phyloP scores from a whole-genome alignment of 2,329 filamentous ascomycete genomes.

The Didymella sp. region DNA sequence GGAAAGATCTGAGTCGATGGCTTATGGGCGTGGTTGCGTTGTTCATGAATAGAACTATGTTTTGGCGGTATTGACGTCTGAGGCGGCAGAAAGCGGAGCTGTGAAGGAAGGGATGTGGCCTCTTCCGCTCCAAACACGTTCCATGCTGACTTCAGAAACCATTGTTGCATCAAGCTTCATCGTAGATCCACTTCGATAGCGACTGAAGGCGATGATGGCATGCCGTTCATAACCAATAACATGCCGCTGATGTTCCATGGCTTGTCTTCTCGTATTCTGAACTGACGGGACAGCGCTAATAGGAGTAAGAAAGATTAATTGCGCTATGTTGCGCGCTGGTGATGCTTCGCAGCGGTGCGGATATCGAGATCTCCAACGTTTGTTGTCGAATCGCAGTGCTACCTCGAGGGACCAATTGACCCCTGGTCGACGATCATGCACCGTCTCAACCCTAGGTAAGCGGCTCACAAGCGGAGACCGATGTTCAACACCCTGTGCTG shows the following conservation, averaged over 20 bases:
- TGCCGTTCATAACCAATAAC: not conserved
- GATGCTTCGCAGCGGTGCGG: not conserved
- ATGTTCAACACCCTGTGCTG: not conserved
- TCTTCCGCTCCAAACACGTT: slow-evolving; percentile 7
- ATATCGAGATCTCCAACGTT: not conserved
- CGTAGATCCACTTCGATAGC: not conserved
- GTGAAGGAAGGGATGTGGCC: slow-evolving; percentile 7
- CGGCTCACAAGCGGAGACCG: not conserved
- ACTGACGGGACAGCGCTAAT: not conserved
- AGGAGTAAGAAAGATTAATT: not conserved
- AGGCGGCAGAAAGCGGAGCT: slow-evolving; percentile 4
- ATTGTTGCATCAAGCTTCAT: not conserved
- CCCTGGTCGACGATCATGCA: slow-evolving; percentile 2
- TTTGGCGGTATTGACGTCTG: slow-evolving; percentile 15
- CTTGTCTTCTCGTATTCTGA: not conserved
- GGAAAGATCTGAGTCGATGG: slow-evolving; percentile 10
- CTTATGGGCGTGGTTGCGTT: slow-evolving; percentile 1
- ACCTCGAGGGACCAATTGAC: not conserved
- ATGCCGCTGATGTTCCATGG: not conserved
- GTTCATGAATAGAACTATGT: slow-evolving; percentile 1
- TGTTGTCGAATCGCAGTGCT: not conserved
- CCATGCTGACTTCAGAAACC: slow-evolving; percentile 10
- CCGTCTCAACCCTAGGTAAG: not conserved
- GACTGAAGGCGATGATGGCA: not conserved
- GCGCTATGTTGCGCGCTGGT: not conserved